phyloP scores from a whole-genome alignment of 75 land plant species.

The Adiantum capillusveneris region DNA sequence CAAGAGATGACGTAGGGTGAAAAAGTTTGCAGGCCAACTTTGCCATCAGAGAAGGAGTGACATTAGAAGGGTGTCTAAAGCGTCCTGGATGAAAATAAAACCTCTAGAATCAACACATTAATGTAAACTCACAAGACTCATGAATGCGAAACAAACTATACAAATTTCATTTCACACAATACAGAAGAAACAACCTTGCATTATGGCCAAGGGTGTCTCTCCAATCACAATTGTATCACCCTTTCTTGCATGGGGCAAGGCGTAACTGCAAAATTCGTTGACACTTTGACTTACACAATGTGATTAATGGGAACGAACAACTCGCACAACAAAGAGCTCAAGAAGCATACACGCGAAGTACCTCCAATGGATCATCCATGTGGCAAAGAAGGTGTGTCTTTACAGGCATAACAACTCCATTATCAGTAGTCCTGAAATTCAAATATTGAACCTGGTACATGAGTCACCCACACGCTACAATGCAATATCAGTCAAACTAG shows the following conservation, averaged over 20 bases:
- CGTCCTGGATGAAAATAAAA: too few species aligned
- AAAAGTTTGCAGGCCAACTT: conserved; percentile 35
- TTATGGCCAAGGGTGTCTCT: conserved; percentile 47
- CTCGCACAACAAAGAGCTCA: not conserved
- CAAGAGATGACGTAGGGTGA: conserved; percentile 46
- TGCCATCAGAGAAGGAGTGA: conserved; percentile 34
- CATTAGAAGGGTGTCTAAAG: conserved; percentile 39
- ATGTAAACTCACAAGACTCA: too few species aligned
- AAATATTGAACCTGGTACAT: too few species aligned
- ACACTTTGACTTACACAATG: too few species aligned
- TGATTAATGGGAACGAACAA: too few species aligned
- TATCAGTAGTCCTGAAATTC: conserved; percentile 18
- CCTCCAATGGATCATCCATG: conserved; percentile 43
- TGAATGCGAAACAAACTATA: too few species aligned
- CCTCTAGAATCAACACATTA: too few species aligned
- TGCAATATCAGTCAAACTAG: too few species aligned
- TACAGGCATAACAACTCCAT: conserved; percentile 28
- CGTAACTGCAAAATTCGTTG: conserved; percentile 26
- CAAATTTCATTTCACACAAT: too few species aligned
- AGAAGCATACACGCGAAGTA: conserved; percentile 19
- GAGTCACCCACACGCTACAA: too few species aligned
- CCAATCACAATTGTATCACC: conserved; percentile 42
- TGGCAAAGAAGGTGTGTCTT: conserved; percentile 38
- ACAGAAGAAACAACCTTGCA: conserved; percentile 47
- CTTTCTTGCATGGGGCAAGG: conserved; percentile 24